Evolutionary conservation across 495 filamentous ascomycete species (phyloP), one percentile per base, ranked within the genome.

Genomic region (Aspergillus sparsus): DNA sequence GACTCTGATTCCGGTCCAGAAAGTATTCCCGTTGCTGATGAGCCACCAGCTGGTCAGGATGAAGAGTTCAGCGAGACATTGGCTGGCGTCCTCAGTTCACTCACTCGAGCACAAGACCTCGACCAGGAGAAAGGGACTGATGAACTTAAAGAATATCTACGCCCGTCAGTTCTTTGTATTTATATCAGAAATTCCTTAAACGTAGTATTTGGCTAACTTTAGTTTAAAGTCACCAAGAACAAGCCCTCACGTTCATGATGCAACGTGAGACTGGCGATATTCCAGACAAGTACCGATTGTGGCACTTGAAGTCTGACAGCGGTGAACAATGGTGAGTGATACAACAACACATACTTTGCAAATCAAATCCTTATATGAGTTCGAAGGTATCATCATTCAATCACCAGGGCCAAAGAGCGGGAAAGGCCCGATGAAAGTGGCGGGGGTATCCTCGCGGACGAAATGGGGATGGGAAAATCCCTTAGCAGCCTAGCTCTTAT

Each of bases 401-500:
- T 61, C 42, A 61, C 50, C 6, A 31, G 18, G 1, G 52, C 39
- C 6, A 18, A 34, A 12, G 8, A 55, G 7, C 50, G 15, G 3
- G 57, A 42, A 11, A 9, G 33, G 15, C 46, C 41, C 7, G 46
- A 58, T 15, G 46, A 58, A 12, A 51, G 46, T n/a, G 46, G 35
- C 18, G 56, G 46, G 8, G 56, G 46, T 1, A 51, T 58, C 34
- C 45, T 58, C 16, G 56, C 56, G 0, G 46, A 58, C 34, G 46
- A 58, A 31, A 58, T 58, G 56, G 56, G 56, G 0, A 50, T 58
- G 45, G 56, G 56, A 18, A 58, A 58, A 36, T 51, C 56, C 3
- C 42, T 51, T 11, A 51, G 46, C 31, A 58, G 34, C 18, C 36
- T 51, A 12, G 46, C 49, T 9, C 47, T 58, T 5, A 33, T 58